Evolutionary conservation across 352 stramenopile species (phyloP).

Genomic region (Globisporangium nodosum): DNA sequence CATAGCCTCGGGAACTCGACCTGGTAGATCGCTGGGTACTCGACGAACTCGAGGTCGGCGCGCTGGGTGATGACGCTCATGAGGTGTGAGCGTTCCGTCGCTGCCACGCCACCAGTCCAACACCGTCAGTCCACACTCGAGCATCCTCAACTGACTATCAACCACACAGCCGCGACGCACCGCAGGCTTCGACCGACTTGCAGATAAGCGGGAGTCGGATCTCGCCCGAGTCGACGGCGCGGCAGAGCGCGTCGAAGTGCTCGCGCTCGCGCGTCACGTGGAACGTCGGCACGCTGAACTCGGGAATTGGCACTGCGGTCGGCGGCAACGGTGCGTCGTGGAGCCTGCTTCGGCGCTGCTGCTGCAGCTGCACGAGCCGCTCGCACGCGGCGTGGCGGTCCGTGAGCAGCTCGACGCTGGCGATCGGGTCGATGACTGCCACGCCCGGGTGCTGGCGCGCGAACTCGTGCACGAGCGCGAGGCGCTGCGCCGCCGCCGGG

Average conservation of each 20-base stretch:
- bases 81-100: conserved; percentile 72
- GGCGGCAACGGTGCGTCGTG: conserved; percentile 12
- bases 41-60: conserved; percentile 48
- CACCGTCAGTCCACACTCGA: background rate
- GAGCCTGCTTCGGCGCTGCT: conserved; percentile 9
- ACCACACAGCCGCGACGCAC: conserved; percentile 23
- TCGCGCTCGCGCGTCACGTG: conserved; percentile 31
- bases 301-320: conserved; percentile 1
- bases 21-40: conserved; percentile 66
- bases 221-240: conserved; percentile 28
- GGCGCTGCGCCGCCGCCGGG: conserved; percentile 25
- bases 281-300: conserved; percentile 53
- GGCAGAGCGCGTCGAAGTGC: conserved; percentile 32
- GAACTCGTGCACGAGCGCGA: conserved; percentile 53
- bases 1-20: conserved; percentile 12
- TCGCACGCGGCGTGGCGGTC: conserved; percentile 53
- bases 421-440: conserved; percentile 58
- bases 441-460: conserved; percentile 34
- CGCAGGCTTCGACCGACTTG: conserved; percentile 82
- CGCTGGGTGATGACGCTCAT: conserved; percentile 77
- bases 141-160: background rate
- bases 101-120: conserved; percentile 20
- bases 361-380: conserved; percentile 27
- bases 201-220: conserved; percentile 66
- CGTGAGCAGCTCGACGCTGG: conserved; percentile 66